Evolutionary conservation across 371 early-diverging fungal genomes (phyloP), one percentile per base, ranked within the genome.

Genomic region (Mucor velutinosus): DNA sequence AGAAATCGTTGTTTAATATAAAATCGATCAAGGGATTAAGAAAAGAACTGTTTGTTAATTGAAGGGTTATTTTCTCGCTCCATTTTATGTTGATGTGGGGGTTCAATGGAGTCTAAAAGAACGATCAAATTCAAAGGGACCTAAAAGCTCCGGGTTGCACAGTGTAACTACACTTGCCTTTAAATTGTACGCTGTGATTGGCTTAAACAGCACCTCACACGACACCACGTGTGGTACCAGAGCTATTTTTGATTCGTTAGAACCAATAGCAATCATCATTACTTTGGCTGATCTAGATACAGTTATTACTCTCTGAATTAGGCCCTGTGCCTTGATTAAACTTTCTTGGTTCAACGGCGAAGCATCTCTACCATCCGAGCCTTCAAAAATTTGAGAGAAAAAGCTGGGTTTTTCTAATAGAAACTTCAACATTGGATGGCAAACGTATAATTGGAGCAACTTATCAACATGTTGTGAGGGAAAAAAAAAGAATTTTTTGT

Each of bases 191-290:
- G 0, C 19, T 0, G 6, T 64, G 60, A 71, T 71, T 71, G 72
- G 67, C 47, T 51, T 7, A 19, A 21, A 37, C 4, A 29, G 51
- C 30, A 55, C 67, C 63, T 63, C 72, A 71, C 67, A 71, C 67
- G 72, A 71, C 67, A 63, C 63, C 72, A 71, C 72, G 72, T 71
- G 72, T 71, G 60, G 61, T 53, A 67, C 64, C 27, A 63, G 27
- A 29, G 4, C 25, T 53, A 53, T 53, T 43, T 62, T 57, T 65
- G 58, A 70, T 70, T 70, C 65, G 70, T 6, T 55, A 47, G 62
- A 62, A 62, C 62, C 62, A 57, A 62, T 47, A 14, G 27, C 17
- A 58, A 25, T 63, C 21, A 33, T 11, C 51, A 49, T 58, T 45
- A 35, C 35, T 59, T 66, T 66, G 58, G 66, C 35, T n/a, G 39